Evolutionary conservation across 495 filamentous ascomycete species (phyloP), one percentile per base, ranked within the genome.

Genomic region (Platismatia glauca): DNA sequence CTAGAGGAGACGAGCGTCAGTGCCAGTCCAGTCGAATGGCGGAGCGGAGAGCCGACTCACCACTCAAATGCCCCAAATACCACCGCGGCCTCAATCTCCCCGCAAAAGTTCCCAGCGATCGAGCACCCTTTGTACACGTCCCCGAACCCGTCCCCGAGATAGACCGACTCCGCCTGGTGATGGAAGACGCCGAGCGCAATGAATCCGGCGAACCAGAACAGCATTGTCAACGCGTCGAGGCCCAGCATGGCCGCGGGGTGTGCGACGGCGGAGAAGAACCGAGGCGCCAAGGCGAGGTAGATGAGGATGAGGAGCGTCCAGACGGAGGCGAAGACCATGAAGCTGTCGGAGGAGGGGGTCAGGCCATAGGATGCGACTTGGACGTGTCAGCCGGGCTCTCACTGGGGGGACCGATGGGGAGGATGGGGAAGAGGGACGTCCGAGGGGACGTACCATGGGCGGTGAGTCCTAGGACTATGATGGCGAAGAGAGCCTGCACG

Each of bases 141-240:
- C 13, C 15, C n/a, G 1, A 20, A 48, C 13, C 20, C 43, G 34
- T 56, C 53, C 0, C n/a, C 3, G n/a, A 29, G 65, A 70, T 61
- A 81, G 84, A 48, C 67, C 60, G 22, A 12, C 2, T 53, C 60
- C 4, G 80, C 58, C 18, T 80, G 71, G 37, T 79, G 81, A 55
- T 88, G 72, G 58, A 78, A 75, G 7, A 83, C 86, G 11, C 85
- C 89, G 1, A 90, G 67, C 0, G 89, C 89, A 71, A 95, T 86
- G 66, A 89, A 88, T 29, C 89, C 89, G 0, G 86, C 84, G 71
- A 96, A 91, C 91, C 91, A 95, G 78, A 93, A 94, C 34, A 94
- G 79, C 80, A 85, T 87, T 18, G 90, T 93, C 20, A 94, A 57
- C 50, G 76, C 75, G 64, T 92, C 87, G 43, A 87, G 75, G 24